Evolutionary conservation across 1,139 yeast species (phyloP).

Genomic region (Candida sp.): DNA sequence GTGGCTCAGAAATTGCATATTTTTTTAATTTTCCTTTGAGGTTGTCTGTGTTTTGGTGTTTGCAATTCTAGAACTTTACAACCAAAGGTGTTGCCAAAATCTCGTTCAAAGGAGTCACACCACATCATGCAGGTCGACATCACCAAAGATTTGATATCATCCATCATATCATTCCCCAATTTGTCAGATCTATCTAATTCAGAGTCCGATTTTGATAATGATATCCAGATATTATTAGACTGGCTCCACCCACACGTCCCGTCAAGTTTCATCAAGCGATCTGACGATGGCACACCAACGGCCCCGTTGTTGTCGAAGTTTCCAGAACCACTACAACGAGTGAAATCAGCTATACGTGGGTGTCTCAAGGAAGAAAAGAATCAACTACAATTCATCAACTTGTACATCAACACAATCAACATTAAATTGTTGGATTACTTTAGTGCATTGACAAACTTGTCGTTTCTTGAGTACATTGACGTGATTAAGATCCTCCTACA

Average conservation of each 20-base stretch:
- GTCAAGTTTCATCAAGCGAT: neutral
- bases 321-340: slow-evolving; percentile 38
- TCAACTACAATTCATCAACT: slow-evolving; percentile 37
- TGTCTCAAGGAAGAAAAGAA: slow-evolving; percentile 39
- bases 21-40: neutral
- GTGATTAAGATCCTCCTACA: slow-evolving; percentile 21
- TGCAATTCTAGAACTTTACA: neutral
- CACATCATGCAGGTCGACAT: slow-evolving; percentile 3
- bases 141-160: slow-evolving; percentile 5
- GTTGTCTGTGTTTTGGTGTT: neutral
- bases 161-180: slow-evolving; percentile 23
- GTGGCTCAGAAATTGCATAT: neutral
- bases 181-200: slow-evolving; percentile 26
- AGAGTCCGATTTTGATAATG: slow-evolving; percentile 43
- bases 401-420: slow-evolving; percentile 39
- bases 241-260: slow-evolving; percentile 44
- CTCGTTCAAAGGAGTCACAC: neutral
- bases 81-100: neutral
- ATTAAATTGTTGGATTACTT: slow-evolving; percentile 16
- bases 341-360: slow-evolving; percentile 40
- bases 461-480: slow-evolving; percentile 18
- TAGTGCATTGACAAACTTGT: slow-evolving; percentile 6
- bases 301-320: slow-evolving; percentile 10
- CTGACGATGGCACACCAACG: neutral
- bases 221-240: slow-evolving; percentile 38